phyloP scores from a whole-genome alignment of 163 green algal genomes.

The Prototheca cutis region DNA sequence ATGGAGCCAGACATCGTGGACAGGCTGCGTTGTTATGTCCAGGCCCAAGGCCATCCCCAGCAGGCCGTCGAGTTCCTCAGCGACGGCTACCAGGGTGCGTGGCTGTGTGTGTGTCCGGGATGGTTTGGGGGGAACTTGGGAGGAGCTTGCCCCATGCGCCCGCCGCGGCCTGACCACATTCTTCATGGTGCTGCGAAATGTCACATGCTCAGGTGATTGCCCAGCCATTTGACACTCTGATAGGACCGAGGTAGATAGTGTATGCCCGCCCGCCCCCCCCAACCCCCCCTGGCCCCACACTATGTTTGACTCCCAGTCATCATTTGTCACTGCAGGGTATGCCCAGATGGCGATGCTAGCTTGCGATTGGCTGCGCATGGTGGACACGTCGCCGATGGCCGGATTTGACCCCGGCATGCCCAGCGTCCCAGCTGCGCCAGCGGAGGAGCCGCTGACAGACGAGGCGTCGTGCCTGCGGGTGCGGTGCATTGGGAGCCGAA shows the following conservation, averaged over 20 bases:
- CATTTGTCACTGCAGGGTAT: slow-evolving; percentile 42
- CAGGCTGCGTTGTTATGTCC: slow-evolving; percentile 53
- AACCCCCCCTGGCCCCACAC: not conserved
- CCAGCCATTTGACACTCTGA: too few relatives aligned
- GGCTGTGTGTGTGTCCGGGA: not conserved
- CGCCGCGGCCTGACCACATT: too few relatives aligned
- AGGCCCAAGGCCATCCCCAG: slow-evolving; percentile 45
- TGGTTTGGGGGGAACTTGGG: not conserved
- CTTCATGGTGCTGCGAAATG: too few relatives aligned
- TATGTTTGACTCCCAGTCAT: too few relatives aligned
- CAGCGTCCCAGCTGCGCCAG: too few relatives aligned
- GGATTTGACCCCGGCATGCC: too few relatives aligned
- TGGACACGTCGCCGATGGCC: too few relatives aligned
- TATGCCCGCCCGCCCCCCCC: not conserved
- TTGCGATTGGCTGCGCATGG: slow-evolving; percentile 49
- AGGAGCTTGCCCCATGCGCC: too few relatives aligned
- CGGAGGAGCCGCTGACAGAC: slow-evolving; percentile 30
- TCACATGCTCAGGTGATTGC: too few relatives aligned
- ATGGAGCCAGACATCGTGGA: slow-evolving; percentile 57
- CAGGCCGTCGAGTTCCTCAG: slow-evolving; percentile 58
- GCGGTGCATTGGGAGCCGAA: too few relatives aligned
- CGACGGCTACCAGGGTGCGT: slow-evolving; percentile 64
- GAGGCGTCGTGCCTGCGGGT: slow-evolving; percentile 55
- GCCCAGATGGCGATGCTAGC: slow-evolving; percentile 65
- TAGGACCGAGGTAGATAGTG: too few relatives aligned